Evolutionary conservation across 2,329 filamentous ascomycete genomes (phyloP).

Genomic region (Colletotrichum eremochloae): DNA sequence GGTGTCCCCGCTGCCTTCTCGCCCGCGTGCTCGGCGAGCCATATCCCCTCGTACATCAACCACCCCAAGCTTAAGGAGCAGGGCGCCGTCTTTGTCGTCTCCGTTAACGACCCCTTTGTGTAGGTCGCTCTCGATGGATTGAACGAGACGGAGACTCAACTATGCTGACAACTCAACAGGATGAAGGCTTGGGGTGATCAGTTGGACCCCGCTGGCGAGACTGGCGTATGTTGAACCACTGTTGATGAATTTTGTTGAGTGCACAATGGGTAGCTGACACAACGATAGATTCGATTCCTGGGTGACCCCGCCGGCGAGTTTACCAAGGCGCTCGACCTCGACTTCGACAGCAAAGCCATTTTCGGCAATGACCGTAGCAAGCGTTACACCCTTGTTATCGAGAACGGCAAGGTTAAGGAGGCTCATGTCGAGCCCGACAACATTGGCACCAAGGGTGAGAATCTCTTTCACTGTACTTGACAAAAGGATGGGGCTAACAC

Average conservation of each 20-base stretch:
- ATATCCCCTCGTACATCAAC: conserved; percentile 89
- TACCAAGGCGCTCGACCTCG: conserved; percentile 85
- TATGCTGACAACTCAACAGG: conserved; percentile 57
- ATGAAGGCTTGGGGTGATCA: conserved; percentile 90
- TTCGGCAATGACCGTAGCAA: conserved; percentile 89
- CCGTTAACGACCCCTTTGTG: conserved; percentile 96
- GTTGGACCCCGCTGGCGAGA: conserved; percentile 80
- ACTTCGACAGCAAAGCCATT: conserved; percentile 82
- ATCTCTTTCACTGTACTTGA: conserved; percentile 17
- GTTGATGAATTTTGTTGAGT: neutral
- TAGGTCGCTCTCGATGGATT: conserved; percentile 60
- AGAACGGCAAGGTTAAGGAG: conserved; percentile 87
- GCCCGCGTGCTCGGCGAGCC: conserved; percentile 69
- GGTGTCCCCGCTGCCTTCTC: conserved; percentile 86
- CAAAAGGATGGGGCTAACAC: conserved; percentile 3
- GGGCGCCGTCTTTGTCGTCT: conserved; percentile 88
- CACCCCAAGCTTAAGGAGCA: conserved; percentile 83
- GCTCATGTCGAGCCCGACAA: conserved; percentile 90
- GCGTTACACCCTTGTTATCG: conserved; percentile 86
- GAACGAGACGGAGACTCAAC: conserved; percentile 23
- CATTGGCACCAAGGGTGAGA: conserved; percentile 81
- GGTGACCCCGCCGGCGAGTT: conserved; percentile 85
- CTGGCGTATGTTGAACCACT: conserved; percentile 72
- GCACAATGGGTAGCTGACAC: conserved; percentile 10
- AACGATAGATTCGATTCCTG: conserved; percentile 86